A percentile compares a stretch with the other conserved stretches of the same genome.
Conservation (phyloP, 129 eudicot species). For the Dittrichia graveolens region DNA sequence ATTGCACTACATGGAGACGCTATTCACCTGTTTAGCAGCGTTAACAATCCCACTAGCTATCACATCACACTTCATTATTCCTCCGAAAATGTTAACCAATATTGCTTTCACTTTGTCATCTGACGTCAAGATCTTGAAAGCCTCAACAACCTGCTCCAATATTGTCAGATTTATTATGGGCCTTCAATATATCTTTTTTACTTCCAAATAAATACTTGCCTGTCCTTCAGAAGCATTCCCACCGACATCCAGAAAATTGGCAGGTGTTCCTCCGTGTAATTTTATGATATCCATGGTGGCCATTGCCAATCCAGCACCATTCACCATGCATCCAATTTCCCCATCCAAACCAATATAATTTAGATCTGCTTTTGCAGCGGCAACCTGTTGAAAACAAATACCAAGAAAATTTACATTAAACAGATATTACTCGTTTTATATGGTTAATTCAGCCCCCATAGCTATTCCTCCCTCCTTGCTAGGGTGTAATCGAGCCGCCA, state of each 20-base stretch:
- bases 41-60: slow-evolving; percentile 97
- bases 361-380: slow-evolving; percentile 95
- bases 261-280: slow-evolving; percentile 97
- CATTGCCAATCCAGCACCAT: slow-evolving; percentile 99
- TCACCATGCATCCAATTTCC: slow-evolving; percentile 98
- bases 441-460: background rate
- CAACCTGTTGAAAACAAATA: slow-evolving; percentile 56
- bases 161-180: background rate
- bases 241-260: slow-evolving; percentile 99
- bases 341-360: slow-evolving; percentile 98
- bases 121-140: slow-evolving; percentile 93
- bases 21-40: slow-evolving; percentile 88
- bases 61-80: slow-evolving; percentile 99
- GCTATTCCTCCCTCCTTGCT: too few relatives aligned
- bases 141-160: slow-evolving; percentile 85
- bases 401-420: slow-evolving; percentile 4
- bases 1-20: background rate
- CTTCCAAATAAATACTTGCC: slow-evolving; percentile 38
- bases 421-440: background rate
- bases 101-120: slow-evolving; percentile 98
- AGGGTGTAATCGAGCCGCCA: too few relatives aligned
- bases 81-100: slow-evolving; percentile 95
- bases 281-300: slow-evolving; percentile 98
- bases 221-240: slow-evolving; percentile 97
- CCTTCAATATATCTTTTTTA: background rate